Base-by-base conservation (phyloP, 768 basidiomycete genomes). In the Suillus cothurnatus region DNA sequence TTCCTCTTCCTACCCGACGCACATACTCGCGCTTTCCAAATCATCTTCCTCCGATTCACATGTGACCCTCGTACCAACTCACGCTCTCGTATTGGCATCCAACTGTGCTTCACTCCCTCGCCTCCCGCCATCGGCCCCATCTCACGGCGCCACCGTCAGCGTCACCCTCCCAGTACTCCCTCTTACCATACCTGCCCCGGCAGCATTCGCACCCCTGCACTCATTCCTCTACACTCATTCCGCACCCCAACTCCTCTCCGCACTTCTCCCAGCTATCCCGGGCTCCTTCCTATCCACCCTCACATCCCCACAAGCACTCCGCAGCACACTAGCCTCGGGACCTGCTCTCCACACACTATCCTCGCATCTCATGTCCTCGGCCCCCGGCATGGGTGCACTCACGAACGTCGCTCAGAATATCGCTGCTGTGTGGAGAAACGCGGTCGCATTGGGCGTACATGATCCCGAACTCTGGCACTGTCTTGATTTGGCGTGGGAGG, bases 341-440 rank as follows among this genome's bases (percentile, higher is more conserved):
- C 78, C 77, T 9, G 79, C 83, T 41, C 78, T 89, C 41, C 87
- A 88, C 73, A 80, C 81, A 53, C 83, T 89, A 43, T 85, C 86
- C 21, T 68, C 79, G 7, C 84, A 85, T 72, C 81, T 89, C 36
- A 81, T 80, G 70, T 75, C 80, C 11, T 81, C 83, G 31, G 80
- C 85, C 9, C 77, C 80, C 1, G 81, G 43, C 63, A 73, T 76
- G 43, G 79, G 78, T 34, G 82, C 80, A 17, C 79, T 92, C 9
- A 74, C 89, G 55, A 77, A 79, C 45, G 80, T 84, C 61, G 77
- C 83, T 6, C 74, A 79, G 61, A 77, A 72, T 41, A 82, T 92
- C 43, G 83, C 88, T 63, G 91, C 88, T 8, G 74, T 93, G 38
- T 94, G 91, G 90, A 81, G 84, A 64, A 93, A 93, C 71, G 84